Evolutionary conservation across 148 eudicot species (phyloP).

Genomic region (Rheum nobile): DNA sequence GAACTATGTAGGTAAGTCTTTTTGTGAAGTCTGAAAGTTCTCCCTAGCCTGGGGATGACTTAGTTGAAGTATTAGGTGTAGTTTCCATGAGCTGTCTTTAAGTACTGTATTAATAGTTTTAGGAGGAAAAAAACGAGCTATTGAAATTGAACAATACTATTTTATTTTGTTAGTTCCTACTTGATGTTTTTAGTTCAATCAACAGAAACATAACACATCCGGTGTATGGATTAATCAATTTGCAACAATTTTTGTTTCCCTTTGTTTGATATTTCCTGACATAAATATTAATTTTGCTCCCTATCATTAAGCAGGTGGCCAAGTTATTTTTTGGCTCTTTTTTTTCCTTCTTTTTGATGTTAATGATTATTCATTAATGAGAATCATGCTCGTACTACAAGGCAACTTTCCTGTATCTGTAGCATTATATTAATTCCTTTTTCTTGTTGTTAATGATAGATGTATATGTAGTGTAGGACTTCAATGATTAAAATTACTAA

Average conservation of each 20-base stretch:
- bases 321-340: too few relatives aligned
- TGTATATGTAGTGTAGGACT: background rate
- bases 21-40: background rate
- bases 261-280: background rate
- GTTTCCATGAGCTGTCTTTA: too few relatives aligned
- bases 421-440: background rate
- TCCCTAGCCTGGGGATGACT: background rate
- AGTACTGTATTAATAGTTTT: background rate
- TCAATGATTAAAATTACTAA: background rate
- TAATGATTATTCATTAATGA: background rate
- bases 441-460: background rate
- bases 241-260: background rate
- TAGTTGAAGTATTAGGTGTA: too few relatives aligned
- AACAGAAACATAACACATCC: background rate
- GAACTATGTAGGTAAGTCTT: background rate
- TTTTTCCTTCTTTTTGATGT: background rate
- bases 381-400: background rate
- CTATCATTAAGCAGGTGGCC: background rate
- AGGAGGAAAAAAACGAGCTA: background rate
- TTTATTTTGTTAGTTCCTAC: background rate
- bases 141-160: background rate
- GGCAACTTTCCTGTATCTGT: background rate
- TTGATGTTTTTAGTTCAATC: background rate
- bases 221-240: background rate
- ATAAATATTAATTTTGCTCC: background rate